These are phyloP conservation scores for Spathaspora passalidarum DNA, from an alignment of 805 yeast species.

Conservation along the genomic window DNA sequence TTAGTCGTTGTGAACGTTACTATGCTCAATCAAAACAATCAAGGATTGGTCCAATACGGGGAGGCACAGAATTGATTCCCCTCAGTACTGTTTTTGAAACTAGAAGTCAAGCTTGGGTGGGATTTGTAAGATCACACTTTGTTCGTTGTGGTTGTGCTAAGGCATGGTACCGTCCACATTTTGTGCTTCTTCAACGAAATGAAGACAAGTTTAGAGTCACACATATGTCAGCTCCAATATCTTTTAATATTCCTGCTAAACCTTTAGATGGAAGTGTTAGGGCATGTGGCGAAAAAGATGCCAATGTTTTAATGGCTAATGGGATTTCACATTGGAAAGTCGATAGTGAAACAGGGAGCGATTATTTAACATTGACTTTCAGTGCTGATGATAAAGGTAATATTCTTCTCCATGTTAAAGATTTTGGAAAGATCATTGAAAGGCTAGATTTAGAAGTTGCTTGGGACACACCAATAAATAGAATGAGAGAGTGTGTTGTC, in stretches of 20 bases:
- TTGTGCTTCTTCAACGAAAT: conserved; percentile 25
- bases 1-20: conserved; percentile 5
- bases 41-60: conserved; percentile 32
- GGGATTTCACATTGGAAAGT: conserved; percentile 27
- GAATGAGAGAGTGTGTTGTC: neutral
- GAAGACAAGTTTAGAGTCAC: conserved; percentile 19
- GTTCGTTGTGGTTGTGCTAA: conserved; percentile 36
- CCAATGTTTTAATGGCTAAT: conserved; percentile 34
- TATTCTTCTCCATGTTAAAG: conserved; percentile 24
- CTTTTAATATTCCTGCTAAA: conserved; percentile 28
- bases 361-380: conserved; percentile 29
- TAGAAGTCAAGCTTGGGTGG: conserved; percentile 30
- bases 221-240: conserved; percentile 29
- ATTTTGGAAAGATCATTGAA: neutral
- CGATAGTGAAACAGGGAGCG: conserved; percentile 10
- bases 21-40: conserved; percentile 6
- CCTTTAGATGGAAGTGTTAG: conserved; percentile 24
- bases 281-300: conserved; percentile 22
- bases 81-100: conserved; percentile 18
- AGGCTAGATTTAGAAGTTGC: neutral
- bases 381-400: conserved; percentile 37
- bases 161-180: conserved; percentile 37
- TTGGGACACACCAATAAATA: neutral
- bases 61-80: conserved; percentile 33
- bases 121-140: conserved; percentile 39